A percentile compares a stretch with the other conserved stretches of the same genome.
Conservation (phyloP, 805 yeast species). For the Kurtzmaniella cleridarum region DNA sequence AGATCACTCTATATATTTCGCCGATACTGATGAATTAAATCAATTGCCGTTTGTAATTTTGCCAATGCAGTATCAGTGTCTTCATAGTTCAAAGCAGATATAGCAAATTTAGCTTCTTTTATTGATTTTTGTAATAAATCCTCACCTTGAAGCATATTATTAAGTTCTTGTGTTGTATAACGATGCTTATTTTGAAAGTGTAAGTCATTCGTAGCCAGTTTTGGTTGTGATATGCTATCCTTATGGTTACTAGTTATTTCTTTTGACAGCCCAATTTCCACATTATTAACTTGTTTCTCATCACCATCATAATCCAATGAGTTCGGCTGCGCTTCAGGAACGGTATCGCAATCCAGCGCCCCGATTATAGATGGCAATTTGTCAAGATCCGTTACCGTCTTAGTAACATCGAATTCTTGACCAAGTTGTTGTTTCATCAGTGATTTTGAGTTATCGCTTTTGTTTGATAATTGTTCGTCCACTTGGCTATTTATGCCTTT, state of each 20-base stretch:
- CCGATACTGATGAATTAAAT: slow-evolving; percentile 1
- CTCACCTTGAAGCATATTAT: slow-evolving; percentile 9
- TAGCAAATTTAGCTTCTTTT: slow-evolving; percentile 7
- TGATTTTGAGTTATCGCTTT: too few relatives aligned
- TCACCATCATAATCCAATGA: too few relatives aligned
- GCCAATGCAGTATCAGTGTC: slow-evolving; percentile 2
- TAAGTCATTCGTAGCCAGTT: background rate
- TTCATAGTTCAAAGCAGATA: slow-evolving; percentile 4
- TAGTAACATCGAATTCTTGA: too few relatives aligned
- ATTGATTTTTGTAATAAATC: slow-evolving; percentile 12
- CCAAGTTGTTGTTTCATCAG: too few relatives aligned
- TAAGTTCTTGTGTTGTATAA: slow-evolving; percentile 15
- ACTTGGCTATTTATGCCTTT: slow-evolving; percentile 3
- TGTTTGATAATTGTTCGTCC: slow-evolving; percentile 2
- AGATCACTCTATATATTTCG: background rate
- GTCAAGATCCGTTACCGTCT: too few relatives aligned
- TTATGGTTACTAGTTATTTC: too few relatives aligned
- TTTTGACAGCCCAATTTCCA: too few relatives aligned
- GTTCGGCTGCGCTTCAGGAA: too few relatives aligned
- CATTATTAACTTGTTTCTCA: slow-evolving; percentile 9
- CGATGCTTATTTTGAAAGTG: slow-evolving; percentile 1
- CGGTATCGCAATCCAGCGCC: too few relatives aligned
- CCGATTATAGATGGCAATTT: too few relatives aligned
- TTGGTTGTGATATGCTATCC: too few relatives aligned
- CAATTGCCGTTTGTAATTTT: slow-evolving; percentile 1